Evolutionary conservation across 1,139 yeast genomes (phyloP).

Genomic region (Chernovozyma sophiae-reginae): DNA sequence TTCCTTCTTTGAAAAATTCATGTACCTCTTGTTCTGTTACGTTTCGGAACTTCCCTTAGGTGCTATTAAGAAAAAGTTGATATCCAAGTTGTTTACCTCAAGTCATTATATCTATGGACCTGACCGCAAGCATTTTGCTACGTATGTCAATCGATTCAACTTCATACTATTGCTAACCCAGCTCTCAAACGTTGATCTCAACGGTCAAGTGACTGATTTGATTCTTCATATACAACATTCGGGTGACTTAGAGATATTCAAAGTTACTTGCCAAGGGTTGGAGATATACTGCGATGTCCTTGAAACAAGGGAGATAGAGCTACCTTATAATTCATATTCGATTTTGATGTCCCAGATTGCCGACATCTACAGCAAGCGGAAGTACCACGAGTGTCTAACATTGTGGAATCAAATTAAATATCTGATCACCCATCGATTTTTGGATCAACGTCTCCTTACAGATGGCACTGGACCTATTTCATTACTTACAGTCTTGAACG

Average conservation of each 20-base stretch:
- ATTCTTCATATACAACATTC: slow-evolving; percentile 20
- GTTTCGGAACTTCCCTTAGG: slow-evolving; percentile 26
- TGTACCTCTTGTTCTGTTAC: slow-evolving; percentile 32
- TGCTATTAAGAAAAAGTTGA: slow-evolving; percentile 27
- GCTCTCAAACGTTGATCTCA: slow-evolving; percentile 32
- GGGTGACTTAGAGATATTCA: slow-evolving; percentile 23
- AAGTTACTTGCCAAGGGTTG: slow-evolving; percentile 23
- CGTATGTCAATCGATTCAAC: slow-evolving; percentile 37
- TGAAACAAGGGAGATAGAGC: slow-evolving; percentile 8
- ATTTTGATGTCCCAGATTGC: slow-evolving; percentile 10
- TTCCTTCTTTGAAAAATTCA: slow-evolving; percentile 36
- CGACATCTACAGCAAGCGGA: background rate
- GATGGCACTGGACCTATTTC: background rate
- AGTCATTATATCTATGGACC: slow-evolving; percentile 30
- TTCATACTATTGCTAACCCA: slow-evolving; percentile 32
- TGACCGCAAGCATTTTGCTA: slow-evolving; percentile 22
- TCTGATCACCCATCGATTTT: slow-evolving; percentile 1
- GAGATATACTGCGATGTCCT: slow-evolving; percentile 19
- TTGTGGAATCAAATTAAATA: slow-evolving; percentile 3
- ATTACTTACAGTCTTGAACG: background rate
- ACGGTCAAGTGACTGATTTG: slow-evolving; percentile 25
- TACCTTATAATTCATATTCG: slow-evolving; percentile 21
- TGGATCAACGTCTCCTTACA: background rate
- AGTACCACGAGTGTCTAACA: slow-evolving; percentile 2
- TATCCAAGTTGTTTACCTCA: slow-evolving; percentile 36